A percentile compares a stretch with the other conserved stretches of the same genome.
Evolutionary conservation across 169 alveolate genomes (phyloP).

Genomic region (Plasmodium fragile): DNA sequence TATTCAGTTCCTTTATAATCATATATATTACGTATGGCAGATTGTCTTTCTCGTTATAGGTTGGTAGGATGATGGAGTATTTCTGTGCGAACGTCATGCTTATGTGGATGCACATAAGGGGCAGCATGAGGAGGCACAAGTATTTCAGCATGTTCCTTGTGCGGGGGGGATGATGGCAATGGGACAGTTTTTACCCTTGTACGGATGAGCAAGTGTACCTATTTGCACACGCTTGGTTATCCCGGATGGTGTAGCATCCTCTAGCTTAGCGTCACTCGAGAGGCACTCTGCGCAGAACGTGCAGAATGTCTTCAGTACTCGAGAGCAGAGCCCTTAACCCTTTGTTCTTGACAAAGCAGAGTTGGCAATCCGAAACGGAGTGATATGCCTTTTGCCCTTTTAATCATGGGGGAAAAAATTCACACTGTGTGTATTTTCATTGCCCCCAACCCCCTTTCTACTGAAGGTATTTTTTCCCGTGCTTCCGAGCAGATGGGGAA

Average conservation of each 20-base stretch:
- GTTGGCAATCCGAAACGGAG: not conserved
- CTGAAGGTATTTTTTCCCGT: not conserved
- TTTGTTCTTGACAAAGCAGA: not conserved
- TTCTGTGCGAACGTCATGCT: conserved; percentile 13
- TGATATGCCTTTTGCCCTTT: not conserved
- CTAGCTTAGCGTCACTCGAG: not conserved
- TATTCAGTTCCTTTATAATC: conserved; percentile 88
- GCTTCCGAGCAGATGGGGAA: not conserved
- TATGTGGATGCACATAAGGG: not conserved
- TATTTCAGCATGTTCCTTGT: conserved; percentile 6
- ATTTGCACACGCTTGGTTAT: not conserved
- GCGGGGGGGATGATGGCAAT: not conserved
- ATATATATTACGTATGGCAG: conserved; percentile 92
- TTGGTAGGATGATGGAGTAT: conserved; percentile 95
- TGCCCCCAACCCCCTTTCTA: not conserved
- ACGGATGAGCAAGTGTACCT: not conserved
- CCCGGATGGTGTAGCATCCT: not conserved
- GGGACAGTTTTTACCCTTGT: not conserved
- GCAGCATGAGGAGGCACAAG: not conserved
- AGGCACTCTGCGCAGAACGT: not conserved
- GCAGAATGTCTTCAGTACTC: not conserved
- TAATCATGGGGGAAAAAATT: not conserved
- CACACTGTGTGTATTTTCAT: not conserved
- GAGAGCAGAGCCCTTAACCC: not conserved
- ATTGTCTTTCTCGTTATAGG: conserved; percentile 96